A percentile compares a stretch with the other conserved stretches of the same genome.
These are phyloP conservation scores for Vicia sativa DNA, from an alignment of 306 rosid species.

Conservation along the genomic window DNA sequence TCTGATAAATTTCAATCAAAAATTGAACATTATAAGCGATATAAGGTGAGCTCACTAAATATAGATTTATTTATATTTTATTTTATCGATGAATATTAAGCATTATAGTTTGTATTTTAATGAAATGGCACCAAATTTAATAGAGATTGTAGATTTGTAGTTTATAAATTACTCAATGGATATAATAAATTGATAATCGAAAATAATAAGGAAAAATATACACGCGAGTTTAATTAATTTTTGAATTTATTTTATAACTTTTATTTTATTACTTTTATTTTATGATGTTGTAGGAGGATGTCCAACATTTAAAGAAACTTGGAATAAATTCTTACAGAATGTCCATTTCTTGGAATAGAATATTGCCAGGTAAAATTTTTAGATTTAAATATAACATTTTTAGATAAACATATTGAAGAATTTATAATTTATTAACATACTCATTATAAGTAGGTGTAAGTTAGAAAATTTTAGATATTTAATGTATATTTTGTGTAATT, in stretches of 20 bases:
- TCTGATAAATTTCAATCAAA: neutral
- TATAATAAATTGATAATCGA: too few species aligned
- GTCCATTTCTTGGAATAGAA: conserved; percentile 48
- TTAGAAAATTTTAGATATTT: too few species aligned
- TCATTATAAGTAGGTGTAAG: too few species aligned
- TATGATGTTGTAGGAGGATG: conserved; percentile 27
- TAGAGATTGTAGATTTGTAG: too few species aligned
- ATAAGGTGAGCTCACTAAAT: conserved; percentile 5
- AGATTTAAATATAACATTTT: too few species aligned
- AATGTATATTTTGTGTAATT: too few species aligned
- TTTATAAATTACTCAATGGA: too few species aligned
- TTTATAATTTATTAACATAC: too few species aligned
- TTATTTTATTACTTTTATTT: neutral
- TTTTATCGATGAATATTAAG: neutral
- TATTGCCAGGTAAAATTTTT: conserved; percentile 23
- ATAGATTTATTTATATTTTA: neutral
- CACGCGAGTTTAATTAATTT: neutral
- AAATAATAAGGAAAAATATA: neutral
- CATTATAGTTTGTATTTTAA: neutral
- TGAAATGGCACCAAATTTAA: too few species aligned
- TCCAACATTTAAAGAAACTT: conserved; percentile 35
- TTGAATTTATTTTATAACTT: neutral
- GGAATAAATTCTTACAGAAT: conserved; percentile 42
- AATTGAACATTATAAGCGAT: conserved; percentile 40
- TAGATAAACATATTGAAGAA: too few species aligned